Percentiles rank a stretch among this genome's conserved stretches.
Conservation (phyloP, 352 stramenopile genomes). For the Globisporangium paddicum region DNA sequence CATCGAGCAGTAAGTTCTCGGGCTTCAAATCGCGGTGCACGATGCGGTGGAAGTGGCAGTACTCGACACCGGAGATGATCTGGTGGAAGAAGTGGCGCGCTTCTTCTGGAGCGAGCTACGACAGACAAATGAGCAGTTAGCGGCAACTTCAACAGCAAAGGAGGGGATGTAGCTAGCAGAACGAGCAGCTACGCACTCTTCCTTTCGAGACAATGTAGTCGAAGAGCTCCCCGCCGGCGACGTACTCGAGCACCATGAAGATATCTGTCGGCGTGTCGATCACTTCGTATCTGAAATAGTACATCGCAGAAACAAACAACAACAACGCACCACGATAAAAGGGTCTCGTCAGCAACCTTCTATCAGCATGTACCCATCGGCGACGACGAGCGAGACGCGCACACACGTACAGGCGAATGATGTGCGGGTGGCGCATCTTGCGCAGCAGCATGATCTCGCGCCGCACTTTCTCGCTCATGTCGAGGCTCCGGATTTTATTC, state of each 20-base stretch:
- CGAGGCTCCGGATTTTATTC: constrained; percentile 97
- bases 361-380: not conserved
- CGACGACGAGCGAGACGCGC: not conserved
- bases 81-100: constrained; percentile 99
- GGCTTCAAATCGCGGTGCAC: constrained; percentile 98
- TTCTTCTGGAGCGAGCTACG: constrained; percentile 94
- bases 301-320: not conserved
- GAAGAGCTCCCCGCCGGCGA: constrained; percentile 93
- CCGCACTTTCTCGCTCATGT: constrained; percentile 99
- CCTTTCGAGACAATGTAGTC: constrained; percentile 99
- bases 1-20: constrained; percentile 97
- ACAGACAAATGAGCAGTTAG: not conserved
- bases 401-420: constrained; percentile 95
- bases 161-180: not conserved
- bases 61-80: constrained; percentile 98
- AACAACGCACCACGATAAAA: not conserved
- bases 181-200: constrained; percentile 35
- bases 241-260: constrained; percentile 94
- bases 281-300: constrained; percentile 87
- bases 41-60: constrained; percentile 99
- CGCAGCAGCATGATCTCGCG: constrained; percentile 99
- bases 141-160: not conserved
- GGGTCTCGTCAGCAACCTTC: not conserved
- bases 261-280: constrained; percentile 99
- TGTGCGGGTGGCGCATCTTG: constrained; percentile 98